Percentiles rank a stretch among this genome's conserved stretches.
Conservation (phyloP, 2,329 filamentous ascomycete genomes). For the Samsoniella hepiali region DNA sequence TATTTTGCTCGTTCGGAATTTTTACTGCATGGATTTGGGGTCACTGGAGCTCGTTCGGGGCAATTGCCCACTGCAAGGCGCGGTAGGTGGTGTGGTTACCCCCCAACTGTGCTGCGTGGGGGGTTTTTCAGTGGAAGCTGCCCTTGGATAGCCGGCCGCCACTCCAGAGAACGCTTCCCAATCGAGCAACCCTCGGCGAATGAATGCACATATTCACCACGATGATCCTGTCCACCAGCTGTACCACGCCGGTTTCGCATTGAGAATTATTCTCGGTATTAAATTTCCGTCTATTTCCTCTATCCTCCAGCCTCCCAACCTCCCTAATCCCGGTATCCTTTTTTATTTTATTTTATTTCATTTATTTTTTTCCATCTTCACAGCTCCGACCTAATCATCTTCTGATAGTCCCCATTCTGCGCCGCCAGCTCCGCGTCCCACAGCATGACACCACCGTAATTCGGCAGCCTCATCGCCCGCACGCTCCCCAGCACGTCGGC, state of each 20-base stretch:
- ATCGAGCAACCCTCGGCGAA: constrained; percentile 14
- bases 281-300: background rate
- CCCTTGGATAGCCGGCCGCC: too few relatives aligned
- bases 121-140: too few relatives aligned
- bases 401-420: constrained; percentile 46
- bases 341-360: background rate
- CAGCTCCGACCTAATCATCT: constrained; percentile 14
- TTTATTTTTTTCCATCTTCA: background rate
- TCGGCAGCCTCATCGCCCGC: constrained; percentile 52
- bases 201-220: background rate
- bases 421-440: constrained; percentile 60
- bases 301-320: background rate
- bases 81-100: too few relatives aligned
- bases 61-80: background rate
- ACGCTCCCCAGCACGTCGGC: constrained; percentile 42
- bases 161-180: background rate
- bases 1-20: too few relatives aligned
- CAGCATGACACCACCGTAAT: constrained; percentile 64
- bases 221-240: too few relatives aligned
- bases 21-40: background rate
- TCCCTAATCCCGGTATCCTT: too few relatives aligned
- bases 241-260: too few relatives aligned
- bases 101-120: too few relatives aligned
- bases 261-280: background rate
- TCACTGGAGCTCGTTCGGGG: background rate